Base-by-base conservation (phyloP, 2,329 filamentous ascomycete species). In the Fusarium keratoplasticum region DNA sequence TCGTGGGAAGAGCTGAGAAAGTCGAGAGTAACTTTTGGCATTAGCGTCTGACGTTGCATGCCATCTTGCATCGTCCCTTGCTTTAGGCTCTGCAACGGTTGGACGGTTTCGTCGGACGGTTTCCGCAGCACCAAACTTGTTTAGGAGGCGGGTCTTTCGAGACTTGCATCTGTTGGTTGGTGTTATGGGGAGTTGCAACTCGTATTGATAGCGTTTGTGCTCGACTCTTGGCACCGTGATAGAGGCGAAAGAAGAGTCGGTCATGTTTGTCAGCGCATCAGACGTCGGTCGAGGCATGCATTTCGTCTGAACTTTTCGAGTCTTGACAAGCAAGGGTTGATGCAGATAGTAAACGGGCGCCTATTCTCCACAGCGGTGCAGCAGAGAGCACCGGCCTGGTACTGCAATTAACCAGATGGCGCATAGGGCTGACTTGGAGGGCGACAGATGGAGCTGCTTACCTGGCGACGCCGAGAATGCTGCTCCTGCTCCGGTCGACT, bases 51-150 rank as follows among this genome's bases (percentile, higher is more conserved):
- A 44, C 20, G 63, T 25, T 22, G 42, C 25, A 27, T 33, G 42
- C 27, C 57, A 54, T 55, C 66, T 52, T 60, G 66, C 52, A 44
- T 36, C 54, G 66, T 64, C 61, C 66, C 61, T 64, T 60, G 66
- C 61, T 22, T 64, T 63, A 63, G 64, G 50, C 59, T 13, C 33
- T 38, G 47, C 22, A 63, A 38, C 44, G 47, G 44, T 31, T 36
- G 44, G 44, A 33, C 22, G 33, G 25, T 36, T 62, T 54, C 13
- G 47, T 52, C 33, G 44, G 44, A 33, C 31, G 33, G 33, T 36
- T 62, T 54, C 60, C 33, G 60, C 13, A 52, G 60, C 25, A 38
- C 36, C 40, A 25, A 62, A 29, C 38, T 20, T 18, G 22, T 33
- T 22, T 36, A 10, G 52, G 25, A 8, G 55, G 35, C 33, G 22